Percentiles rank a stretch among this genome's conserved stretches.
Conservation (phyloP, 352 stramenopile species). For the Phytophthora podocarpi region DNA sequence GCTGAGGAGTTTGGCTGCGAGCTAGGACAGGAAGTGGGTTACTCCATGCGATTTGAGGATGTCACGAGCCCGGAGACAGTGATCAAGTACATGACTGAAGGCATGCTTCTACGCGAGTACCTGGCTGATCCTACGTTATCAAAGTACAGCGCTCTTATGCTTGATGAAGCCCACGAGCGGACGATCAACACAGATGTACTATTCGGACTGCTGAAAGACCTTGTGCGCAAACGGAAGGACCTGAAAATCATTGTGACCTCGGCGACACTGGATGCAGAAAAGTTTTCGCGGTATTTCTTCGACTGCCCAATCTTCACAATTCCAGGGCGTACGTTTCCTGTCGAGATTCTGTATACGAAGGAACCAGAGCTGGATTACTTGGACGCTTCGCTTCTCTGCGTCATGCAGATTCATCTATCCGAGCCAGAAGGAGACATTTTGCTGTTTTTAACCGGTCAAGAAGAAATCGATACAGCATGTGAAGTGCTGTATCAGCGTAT, state of each 20-base stretch:
- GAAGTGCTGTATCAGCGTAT: conserved; percentile 98
- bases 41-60: conserved; percentile 91
- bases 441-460: conserved; percentile 98
- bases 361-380: conserved; percentile 98
- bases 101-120: conserved; percentile 99
- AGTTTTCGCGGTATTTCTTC: conserved; percentile 98
- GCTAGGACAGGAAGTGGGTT: conserved; percentile 94
- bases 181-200: conserved; percentile 99
- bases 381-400: conserved; percentile 96
- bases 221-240: conserved; percentile 85
- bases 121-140: conserved; percentile 95
- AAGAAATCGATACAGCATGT: conserved; percentile 99
- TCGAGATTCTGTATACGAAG: conserved; percentile 99
- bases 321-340: conserved; percentile 96
- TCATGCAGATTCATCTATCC: conserved; percentile 99
- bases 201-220: conserved; percentile 95
- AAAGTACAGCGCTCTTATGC: conserved; percentile 96
- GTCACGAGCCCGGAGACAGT: conserved; percentile 92
- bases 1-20: conserved; percentile 96
- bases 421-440: conserved; percentile 98
- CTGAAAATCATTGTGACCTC: conserved; percentile 92
- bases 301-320: conserved; percentile 99
- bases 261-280: conserved; percentile 97
- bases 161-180: conserved; percentile 98
- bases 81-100: conserved; percentile 99